These are phyloP conservation scores for Psilocybe tampanensis DNA, from an alignment of 768 basidiomycete genomes.

Conservation along the genomic window DNA sequence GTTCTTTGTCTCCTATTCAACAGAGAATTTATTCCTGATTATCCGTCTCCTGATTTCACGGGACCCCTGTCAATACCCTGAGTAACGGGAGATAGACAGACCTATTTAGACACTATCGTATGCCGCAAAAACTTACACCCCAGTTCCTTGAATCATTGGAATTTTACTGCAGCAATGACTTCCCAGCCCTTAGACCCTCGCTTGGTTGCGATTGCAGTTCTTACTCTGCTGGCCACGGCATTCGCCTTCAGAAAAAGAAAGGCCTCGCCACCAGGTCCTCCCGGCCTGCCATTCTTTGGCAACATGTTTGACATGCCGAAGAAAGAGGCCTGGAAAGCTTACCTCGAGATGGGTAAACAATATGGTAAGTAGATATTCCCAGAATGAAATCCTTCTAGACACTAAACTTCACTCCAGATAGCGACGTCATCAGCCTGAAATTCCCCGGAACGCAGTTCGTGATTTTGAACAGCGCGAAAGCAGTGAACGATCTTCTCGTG, in stretches of 20 bases:
- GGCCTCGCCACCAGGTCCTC: not conserved
- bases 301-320: conserved; percentile 9
- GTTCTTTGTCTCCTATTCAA: not conserved
- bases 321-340: conserved; percentile 5
- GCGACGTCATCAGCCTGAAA: conserved; percentile 6
- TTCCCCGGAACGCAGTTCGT: conserved; percentile 4
- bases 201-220: not conserved
- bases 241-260: not conserved
- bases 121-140: not conserved
- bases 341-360: conserved; percentile 3
- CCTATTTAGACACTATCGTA: not conserved
- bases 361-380: not conserved
- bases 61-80: not conserved
- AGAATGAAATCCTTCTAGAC: not conserved
- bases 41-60: not conserved
- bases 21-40: not conserved
- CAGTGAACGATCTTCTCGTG: conserved; percentile 2
- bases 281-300: conserved; percentile 3
- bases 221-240: not conserved
- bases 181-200: not conserved
- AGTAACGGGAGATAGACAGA: not conserved
- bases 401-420: not conserved
- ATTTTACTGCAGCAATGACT: not conserved
- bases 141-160: not conserved
- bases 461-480: conserved; percentile 1